Percentiles rank a stretch among this genome's conserved stretches.
phyloP scores from a whole-genome alignment of 768 basidiomycete species.

The Tricholoma matsutake region DNA sequence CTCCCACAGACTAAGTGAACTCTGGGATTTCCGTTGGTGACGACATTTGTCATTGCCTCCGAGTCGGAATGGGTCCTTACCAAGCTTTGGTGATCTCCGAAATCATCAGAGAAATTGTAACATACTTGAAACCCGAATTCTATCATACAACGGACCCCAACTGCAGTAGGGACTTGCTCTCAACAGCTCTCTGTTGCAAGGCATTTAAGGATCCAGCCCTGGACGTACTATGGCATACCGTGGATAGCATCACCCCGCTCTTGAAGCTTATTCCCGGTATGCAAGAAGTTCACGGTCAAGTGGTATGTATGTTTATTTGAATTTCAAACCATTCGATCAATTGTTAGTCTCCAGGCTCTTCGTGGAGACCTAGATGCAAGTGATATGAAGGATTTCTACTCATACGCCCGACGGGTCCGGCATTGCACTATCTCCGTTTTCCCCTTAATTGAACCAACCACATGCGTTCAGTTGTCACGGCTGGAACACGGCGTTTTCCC shows the following conservation, averaged over 20 bases:
- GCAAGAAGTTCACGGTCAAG: not conserved
- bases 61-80: no score
- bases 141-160: no score
- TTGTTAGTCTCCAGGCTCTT: not conserved
- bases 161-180: not conserved
- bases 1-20: no score
- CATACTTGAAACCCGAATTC: no score
- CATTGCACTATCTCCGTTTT: not conserved
- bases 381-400: not conserved
- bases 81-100: no score
- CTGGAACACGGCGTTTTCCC: constrained; percentile 1
- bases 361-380: not conserved
- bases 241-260: constrained; percentile 5
- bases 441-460: not conserved
- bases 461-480: not conserved
- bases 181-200: constrained; percentile 8
- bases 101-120: no score
- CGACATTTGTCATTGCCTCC: no score
- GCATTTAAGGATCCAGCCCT: constrained; percentile 6
- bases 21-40: no score
- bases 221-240: constrained; percentile 7
- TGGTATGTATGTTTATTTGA: not conserved
- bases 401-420: not conserved
- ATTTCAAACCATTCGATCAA: not conserved
- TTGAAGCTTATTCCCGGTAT: constrained; percentile 6